Percentiles rank a stretch among this genome's conserved stretches.
These are phyloP conservation scores for Guyanaporus albipodus DNA, from an alignment of 768 basidiomycete genomes.

Conservation along the genomic window DNA sequence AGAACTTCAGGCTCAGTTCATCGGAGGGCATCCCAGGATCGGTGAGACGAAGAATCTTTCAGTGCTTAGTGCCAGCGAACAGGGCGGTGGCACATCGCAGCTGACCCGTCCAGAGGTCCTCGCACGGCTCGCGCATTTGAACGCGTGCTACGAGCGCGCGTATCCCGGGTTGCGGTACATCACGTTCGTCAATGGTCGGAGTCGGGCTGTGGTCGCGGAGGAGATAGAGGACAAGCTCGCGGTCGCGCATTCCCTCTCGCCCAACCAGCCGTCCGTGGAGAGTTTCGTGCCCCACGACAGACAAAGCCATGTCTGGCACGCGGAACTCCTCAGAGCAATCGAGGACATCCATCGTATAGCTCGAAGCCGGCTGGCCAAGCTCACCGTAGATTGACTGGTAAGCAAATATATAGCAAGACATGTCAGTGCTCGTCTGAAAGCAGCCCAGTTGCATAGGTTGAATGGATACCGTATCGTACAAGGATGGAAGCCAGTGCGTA, in stretches of 20 bases:
- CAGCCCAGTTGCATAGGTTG: background rate
- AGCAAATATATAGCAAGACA: background rate
- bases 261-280: conserved; percentile 33
- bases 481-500: background rate
- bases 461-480: conserved; percentile 17
- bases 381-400: conserved; percentile 9
- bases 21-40: conserved; percentile 85
- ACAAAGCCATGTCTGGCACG: conserved; percentile 49
- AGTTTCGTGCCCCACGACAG: conserved; percentile 37
- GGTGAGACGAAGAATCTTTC: conserved; percentile 79
- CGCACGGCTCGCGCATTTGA: conserved; percentile 67
- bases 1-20: conserved; percentile 54
- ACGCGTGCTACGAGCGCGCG: conserved; percentile 66
- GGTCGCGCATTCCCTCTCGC: conserved; percentile 46
- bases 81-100: conserved; percentile 45
- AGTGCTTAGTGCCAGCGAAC: conserved; percentile 74
- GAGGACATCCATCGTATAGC: conserved; percentile 74
- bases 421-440: background rate
- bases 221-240: conserved; percentile 75
- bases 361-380: conserved; percentile 52
- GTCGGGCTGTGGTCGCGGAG: conserved; percentile 61
- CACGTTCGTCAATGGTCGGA: conserved; percentile 88
- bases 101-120: conserved; percentile 74
- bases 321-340: conserved; percentile 70
- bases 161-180: conserved; percentile 83